phyloP scores from a whole-genome alignment of 2,329 filamentous ascomycete genomes.

The Pyrenophora seminiperda region DNA sequence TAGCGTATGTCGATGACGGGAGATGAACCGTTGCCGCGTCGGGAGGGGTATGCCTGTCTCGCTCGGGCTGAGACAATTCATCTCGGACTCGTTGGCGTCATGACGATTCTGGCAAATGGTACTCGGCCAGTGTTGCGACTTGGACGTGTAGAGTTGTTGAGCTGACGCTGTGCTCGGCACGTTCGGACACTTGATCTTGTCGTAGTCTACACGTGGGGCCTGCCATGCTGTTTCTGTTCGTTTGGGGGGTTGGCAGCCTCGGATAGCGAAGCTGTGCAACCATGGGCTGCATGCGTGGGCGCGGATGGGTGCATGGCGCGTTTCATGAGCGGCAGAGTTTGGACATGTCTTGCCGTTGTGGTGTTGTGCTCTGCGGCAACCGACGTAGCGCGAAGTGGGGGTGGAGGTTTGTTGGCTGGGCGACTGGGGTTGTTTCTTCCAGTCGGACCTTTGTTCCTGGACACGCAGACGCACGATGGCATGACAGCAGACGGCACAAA shows the following conservation, averaged over 20 bases:
- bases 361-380: constrained; percentile 24
- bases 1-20: constrained; percentile 22
- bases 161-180: constrained; percentile 24
- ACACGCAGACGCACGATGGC: too few relatives aligned
- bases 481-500: too few relatives aligned
- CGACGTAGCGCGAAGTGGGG: constrained; percentile 21
- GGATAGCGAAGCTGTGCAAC: constrained; percentile 21
- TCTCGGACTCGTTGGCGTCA: neutral
- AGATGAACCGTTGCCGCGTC: constrained; percentile 28
- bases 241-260: constrained; percentile 9
- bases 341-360: constrained; percentile 16
- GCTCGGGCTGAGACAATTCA: constrained; percentile 1
- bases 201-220: constrained; percentile 12
- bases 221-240: constrained; percentile 26
- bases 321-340: constrained; percentile 24
- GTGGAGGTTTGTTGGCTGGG: constrained; percentile 1
- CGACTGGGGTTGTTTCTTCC: constrained; percentile 4
- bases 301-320: constrained; percentile 27
- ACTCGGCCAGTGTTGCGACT: too few relatives aligned
- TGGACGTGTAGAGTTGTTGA: constrained; percentile 8
- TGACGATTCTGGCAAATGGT: constrained; percentile 1
- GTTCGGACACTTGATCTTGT: constrained; percentile 13
- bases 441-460: neutral
- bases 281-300: constrained; percentile 13
- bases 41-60: constrained; percentile 23